Base-by-base conservation (phyloP, 1,139 yeast species). In the Candida buenavistaensis region DNA sequence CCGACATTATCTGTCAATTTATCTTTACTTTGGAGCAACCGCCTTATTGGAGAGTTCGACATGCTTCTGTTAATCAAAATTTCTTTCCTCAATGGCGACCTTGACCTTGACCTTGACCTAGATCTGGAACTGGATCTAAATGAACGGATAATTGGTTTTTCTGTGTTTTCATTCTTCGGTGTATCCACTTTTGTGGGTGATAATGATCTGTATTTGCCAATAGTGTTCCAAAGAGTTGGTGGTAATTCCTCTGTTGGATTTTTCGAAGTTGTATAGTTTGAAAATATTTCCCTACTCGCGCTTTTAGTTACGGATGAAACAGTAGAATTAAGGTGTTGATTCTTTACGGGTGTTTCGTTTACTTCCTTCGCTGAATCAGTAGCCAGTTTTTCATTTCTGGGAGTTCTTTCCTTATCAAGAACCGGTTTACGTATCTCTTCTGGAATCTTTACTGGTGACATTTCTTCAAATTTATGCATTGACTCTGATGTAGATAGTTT, bases 361-460 rank as follows among this genome's bases (percentile, higher is more conserved):
- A n/a, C n/a, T n/a, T n/a, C n/a, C n/a, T n/a, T n/a, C n/a, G n/a
- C n/a, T n/a, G n/a, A n/a, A n/a, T n/a, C n/a, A n/a, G n/a, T n/a
- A n/a, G n/a, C n/a, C n/a, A n/a, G n/a, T n/a, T n/a, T n/a, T n/a
- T n/a, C n/a, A n/a, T 20, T n/a, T 10, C 15, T 19, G 12, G 30
- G 14, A 21, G 12, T 19, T 20, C 15, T 19, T 14, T 12, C n/a
- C n/a, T n/a, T n/a, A n/a, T n/a, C n/a, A n/a, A n/a, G n/a, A n/a
- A n/a, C n/a, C n/a, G n/a, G n/a, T n/a, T n/a, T n/a, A n/a, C n/a
- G n/a, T n/a, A n/a, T 17, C 16, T 25, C 22, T 4, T 9, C 22
- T 6, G 47, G 45, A 17, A 40, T 20, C 26, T 31, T 36, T 2
- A 44, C 47, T 9, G 48, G 48, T 2, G 48, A 44, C 19, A 43